Percentiles rank a stretch among this genome's conserved stretches.
Evolutionary conservation across 1,284 basidiomycete genomes (phyloP).

Genomic region (Chiua sp.): DNA sequence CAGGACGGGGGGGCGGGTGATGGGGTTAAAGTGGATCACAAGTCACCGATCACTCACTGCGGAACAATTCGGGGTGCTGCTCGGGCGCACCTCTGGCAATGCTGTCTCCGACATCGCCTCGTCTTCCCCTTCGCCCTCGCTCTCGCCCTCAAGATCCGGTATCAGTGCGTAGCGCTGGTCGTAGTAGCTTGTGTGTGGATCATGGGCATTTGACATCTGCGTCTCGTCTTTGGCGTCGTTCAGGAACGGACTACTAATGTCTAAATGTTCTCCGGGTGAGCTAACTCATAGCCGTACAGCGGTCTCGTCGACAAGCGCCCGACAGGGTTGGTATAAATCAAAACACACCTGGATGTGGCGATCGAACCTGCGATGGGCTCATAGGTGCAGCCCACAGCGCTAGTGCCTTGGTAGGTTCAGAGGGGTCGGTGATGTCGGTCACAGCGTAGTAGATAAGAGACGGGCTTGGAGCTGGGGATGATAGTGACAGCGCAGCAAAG

Average conservation of each 20-base stretch:
- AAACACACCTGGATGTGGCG: conserved; percentile 18
- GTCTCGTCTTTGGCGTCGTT: conserved; percentile 17
- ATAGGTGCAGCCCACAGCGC: conserved; percentile 6
- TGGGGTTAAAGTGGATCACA: not conserved
- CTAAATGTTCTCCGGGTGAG: conserved; percentile 4
- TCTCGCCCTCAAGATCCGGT: conserved; percentile 6
- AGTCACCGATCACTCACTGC: conserved; percentile 19
- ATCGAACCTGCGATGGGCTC: conserved; percentile 17
- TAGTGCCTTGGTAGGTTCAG: not conserved
- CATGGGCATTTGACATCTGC: not conserved
- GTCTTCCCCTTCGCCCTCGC: conserved; percentile 17
- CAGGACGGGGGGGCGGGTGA: too few species aligned
- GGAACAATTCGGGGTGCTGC: not conserved
- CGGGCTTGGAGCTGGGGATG: not conserved
- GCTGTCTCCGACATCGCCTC: conserved; percentile 9
- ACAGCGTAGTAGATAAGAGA: not conserved
- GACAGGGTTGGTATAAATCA: not conserved
- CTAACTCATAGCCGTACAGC: not conserved
- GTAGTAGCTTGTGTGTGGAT: conserved; percentile 5
- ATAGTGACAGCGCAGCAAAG: not conserved
- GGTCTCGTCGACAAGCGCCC: not conserved
- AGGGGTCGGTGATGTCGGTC: too few species aligned
- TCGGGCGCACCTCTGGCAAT: not conserved
- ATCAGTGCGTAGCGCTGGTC: not conserved
- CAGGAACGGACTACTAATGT: conserved; percentile 2